phyloP scores from a whole-genome alignment of 2,329 filamentous ascomycete species.

The Beauveria sp. region DNA sequence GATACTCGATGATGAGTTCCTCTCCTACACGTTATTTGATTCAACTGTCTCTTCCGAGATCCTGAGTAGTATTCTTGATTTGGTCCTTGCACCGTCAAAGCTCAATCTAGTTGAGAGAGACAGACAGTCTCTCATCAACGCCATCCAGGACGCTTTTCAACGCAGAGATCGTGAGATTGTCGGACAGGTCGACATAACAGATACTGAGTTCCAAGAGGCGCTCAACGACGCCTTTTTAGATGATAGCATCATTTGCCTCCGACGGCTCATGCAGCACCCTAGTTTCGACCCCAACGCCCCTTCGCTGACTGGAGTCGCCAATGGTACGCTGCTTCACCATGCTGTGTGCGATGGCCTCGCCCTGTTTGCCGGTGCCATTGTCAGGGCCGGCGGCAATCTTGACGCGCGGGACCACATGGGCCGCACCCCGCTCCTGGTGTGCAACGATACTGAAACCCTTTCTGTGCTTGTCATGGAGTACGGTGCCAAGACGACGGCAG shows the following conservation, averaged over 20 bases:
- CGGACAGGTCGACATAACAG: conserved; percentile 11
- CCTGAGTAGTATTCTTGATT: conserved; percentile 4
- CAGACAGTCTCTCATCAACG: background rate
- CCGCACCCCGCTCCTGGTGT: conserved; percentile 29
- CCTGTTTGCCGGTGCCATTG: conserved; percentile 22
- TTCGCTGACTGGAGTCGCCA: conserved; percentile 9
- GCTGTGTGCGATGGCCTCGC: conserved; percentile 20
- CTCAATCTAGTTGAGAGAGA: background rate
- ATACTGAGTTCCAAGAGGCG: conserved; percentile 16
- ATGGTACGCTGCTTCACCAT: conserved; percentile 25
- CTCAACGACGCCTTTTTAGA: conserved; percentile 21
- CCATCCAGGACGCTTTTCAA: background rate
- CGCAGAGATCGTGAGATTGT: background rate
- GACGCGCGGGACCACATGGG: conserved; percentile 20
- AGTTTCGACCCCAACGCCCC: conserved; percentile 24
- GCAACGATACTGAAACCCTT: conserved; percentile 21
- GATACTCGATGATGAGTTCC: conserved; percentile 5
- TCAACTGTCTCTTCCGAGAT: background rate
- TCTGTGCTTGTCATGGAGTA: conserved; percentile 20
- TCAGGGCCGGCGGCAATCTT: conserved; percentile 21
- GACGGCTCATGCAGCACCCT: conserved; percentile 22
- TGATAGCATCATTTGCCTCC: conserved; percentile 17
- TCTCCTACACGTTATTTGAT: background rate
- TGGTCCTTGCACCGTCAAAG: conserved; percentile 7
- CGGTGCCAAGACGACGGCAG: conserved; percentile 21